phyloP scores from a whole-genome alignment of 495 filamentous ascomycete species.

The Pseudevernia furfuracea region DNA sequence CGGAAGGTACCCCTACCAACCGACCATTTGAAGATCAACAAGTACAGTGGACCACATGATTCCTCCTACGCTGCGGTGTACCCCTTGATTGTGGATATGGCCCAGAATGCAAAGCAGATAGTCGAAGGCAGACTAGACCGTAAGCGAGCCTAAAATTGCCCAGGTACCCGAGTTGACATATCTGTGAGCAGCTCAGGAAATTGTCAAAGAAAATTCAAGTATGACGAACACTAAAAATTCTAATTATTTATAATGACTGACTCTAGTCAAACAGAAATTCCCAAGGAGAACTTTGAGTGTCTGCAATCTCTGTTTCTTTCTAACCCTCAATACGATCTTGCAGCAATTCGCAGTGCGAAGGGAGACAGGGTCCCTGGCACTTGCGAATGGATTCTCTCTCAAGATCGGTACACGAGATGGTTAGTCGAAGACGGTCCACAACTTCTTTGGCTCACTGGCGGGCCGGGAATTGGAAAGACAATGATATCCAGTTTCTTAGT shows the following conservation, averaged over 20 bases:
- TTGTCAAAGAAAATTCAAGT: slow-evolving; percentile 2
- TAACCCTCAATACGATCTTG: slow-evolving; percentile 5
- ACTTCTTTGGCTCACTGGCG: slow-evolving; percentile 42
- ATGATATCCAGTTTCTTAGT: slow-evolving; percentile 42
- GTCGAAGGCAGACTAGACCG: not conserved
- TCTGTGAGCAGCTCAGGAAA: not conserved
- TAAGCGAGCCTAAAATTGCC: not conserved
- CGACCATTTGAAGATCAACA: slow-evolving; percentile 11
- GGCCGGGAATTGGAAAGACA: slow-evolving; percentile 45
- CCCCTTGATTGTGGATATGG: slow-evolving; percentile 1
- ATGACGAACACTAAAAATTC: not conserved
- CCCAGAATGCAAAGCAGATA: not conserved
- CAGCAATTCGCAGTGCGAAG: slow-evolving; percentile 17
- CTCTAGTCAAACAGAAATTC: not conserved
- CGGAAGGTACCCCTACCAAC: slow-evolving; percentile 9
- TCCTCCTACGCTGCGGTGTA: not conserved
- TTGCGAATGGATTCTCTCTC: slow-evolving; percentile 42
- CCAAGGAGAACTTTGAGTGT: not conserved
- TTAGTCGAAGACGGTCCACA: slow-evolving; percentile 24
- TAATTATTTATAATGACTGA: not conserved
- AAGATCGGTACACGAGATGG: slow-evolving; percentile 36
- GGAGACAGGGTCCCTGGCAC: slow-evolving; percentile 34
- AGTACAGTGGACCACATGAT: slow-evolving; percentile 9
- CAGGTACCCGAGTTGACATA: not conserved
- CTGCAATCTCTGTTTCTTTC: slow-evolving; percentile 6